Base-by-base conservation (phyloP, 179 eudicot genomes). In the Nepenthes alata region DNA sequence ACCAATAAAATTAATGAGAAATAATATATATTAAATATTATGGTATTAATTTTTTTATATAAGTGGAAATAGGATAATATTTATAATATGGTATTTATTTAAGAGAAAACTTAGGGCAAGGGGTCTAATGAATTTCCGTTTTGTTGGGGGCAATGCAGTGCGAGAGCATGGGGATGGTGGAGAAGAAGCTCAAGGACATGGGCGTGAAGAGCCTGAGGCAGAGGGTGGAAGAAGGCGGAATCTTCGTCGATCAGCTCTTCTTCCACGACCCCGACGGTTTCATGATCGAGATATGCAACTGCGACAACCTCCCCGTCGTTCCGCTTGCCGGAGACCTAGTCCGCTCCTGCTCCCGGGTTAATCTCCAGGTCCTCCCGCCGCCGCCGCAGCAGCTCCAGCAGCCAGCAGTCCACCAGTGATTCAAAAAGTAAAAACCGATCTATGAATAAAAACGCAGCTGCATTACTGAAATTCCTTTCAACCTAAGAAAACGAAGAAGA, bases 241-340 rank as follows among this genome's bases (percentile, higher is more conserved):
- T 77, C 34, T 57, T 25, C 6, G 85, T 80, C 55, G 81, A 80
- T 56, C 85, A 80, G 50, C 64, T 80, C 35, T 80, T 80, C 71
- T 80, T 80, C 68, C 85, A 80, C 13, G 85, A 80, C 47, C 85
- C 85, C 0, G 85, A 80, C 61, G 85, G 79, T 7, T 69, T 73
- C 63, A 80, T 80, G 85, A 77, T 80, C 52, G 85, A 80, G 25
- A 80, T 80, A 5, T 80, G 85, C 75, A 80, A 80, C 55, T 80
- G 85, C 69, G 82, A 80, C n/a, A 75, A 77, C 52, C 67, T 80
- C 13, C 85, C 85, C 1, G 59, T 75, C 2, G 68, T 80, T 9
- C 85, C 85, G 0, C 69, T 80, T 15, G 45, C 80, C 35, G 89
- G 83, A 35, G 86, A 78, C 13, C 65, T 81, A 67, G 78, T 69